Conservation (phyloP, 495 filamentous ascomycete species). For the Xylaria flabelliformis region DNA sequence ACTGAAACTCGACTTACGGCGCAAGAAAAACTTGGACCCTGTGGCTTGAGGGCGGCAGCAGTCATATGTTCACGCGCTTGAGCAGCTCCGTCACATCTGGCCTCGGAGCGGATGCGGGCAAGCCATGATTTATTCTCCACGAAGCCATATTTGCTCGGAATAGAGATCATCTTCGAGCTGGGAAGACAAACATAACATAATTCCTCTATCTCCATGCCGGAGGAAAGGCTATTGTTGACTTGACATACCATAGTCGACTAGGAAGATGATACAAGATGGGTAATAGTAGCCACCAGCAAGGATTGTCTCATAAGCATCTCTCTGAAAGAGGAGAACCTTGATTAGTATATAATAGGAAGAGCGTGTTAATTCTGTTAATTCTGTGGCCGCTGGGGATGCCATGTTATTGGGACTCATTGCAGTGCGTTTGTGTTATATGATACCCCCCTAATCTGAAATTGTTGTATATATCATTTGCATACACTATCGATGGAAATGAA, state of each 20-base stretch:
- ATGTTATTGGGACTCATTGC: not conserved
- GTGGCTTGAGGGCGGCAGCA: not conserved
- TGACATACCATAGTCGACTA: not conserved
- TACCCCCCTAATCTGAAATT: conserved; percentile 26
- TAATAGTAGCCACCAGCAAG: not conserved
- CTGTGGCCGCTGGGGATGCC: not conserved
- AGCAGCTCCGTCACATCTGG: not conserved
- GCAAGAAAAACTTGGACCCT: conserved; percentile 13
- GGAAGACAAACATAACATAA: not conserved
- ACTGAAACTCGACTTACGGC: conserved; percentile 3
- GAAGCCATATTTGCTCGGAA: not conserved
- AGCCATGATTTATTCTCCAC: not conserved
- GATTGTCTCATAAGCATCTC: not conserved
- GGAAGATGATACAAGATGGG: not conserved
- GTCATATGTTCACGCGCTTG: not conserved
- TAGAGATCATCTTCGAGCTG: not conserved
- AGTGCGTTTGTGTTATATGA: conserved; percentile 22
- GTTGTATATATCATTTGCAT: conserved; percentile 9
- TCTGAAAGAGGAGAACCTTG: not conserved
- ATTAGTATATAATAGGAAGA: not conserved
- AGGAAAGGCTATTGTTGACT: not conserved
- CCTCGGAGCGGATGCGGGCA: not conserved
- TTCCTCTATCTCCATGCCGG: not conserved
- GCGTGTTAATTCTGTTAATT: not conserved
- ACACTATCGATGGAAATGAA: conserved; percentile 4